These are phyloP conservation scores for Aurantiochytrium sp. DNA, from an alignment of 108 stramenopile species.

Conservation along the genomic window DNA sequence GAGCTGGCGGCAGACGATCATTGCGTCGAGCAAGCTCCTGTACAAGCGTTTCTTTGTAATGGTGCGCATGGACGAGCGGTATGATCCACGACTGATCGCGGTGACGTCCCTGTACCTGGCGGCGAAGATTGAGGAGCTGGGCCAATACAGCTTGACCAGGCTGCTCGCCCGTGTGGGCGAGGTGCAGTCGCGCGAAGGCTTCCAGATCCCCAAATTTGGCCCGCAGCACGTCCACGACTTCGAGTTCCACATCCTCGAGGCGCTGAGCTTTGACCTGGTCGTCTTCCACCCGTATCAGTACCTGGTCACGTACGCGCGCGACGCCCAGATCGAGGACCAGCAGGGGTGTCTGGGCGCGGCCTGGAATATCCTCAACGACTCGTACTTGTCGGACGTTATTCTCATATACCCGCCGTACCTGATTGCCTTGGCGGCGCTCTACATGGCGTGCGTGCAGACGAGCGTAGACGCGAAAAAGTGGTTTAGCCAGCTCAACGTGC, in stretches of 20 bases:
- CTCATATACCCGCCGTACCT: slow-evolving; percentile 8
- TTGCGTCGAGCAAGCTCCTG: neutral
- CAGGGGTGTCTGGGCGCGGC: neutral
- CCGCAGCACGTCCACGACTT: slow-evolving; percentile 2
- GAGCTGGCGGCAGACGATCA: neutral
- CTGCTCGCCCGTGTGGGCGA: neutral
- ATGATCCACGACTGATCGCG: slow-evolving; percentile 5
- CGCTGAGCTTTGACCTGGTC: neutral
- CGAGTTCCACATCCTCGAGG: neutral
- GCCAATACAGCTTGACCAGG: neutral
- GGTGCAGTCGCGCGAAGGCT: neutral
- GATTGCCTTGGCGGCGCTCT: slow-evolving; percentile 1
- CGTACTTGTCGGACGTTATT: neutral
- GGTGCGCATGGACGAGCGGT: neutral
- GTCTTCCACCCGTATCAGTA: neutral
- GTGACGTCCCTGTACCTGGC: neutral
- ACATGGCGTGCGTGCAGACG: neutral
- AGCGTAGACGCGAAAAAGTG: neutral
- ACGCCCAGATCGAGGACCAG: neutral
- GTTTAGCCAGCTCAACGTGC: neutral
- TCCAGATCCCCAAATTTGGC: neutral
- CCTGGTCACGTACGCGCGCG: neutral
- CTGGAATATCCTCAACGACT: slow-evolving; percentile 28
- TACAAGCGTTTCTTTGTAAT: neutral
- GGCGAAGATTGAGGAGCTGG: slow-evolving; percentile 5